Base-by-base conservation (phyloP, 1,139 yeast species). In the Magnusiomyces clavatus region DNA sequence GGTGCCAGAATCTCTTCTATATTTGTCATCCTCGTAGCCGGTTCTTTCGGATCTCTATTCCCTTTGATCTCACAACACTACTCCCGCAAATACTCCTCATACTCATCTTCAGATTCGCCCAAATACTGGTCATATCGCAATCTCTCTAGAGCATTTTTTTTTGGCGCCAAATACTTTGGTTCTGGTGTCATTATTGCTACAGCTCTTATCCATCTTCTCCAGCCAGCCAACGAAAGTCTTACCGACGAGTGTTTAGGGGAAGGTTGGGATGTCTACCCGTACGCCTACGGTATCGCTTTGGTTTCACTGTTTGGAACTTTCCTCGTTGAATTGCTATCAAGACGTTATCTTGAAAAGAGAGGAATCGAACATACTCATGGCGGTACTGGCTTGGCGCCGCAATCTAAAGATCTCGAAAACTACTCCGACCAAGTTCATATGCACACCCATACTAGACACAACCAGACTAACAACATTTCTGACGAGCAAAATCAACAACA, bases 181-280 rank as follows among this genome's bases (percentile, higher is more conserved):
- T 83, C 95, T 1, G 97, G 97, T 49, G 96, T 89, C 49, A 89
- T 89, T 63, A 75, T 88, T 10, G 92, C 96, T 1, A 89, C 96
- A 1, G 89, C 95, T 0, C 84, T 87, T 61, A 82, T 89, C 53
- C 97, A 89, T 69, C 72, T 89, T 56, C 72, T 89, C 60, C 82
- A 83, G 60, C 96, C 96, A 0, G 95, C 95, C 2, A 71, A 76
- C 58, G 83, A 80, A 39, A 70, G 74, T 2, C 70, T 82, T 52
- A 68, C 77, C 0, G 61, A 71, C 50, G 72, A 70, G 6, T 82
- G 87, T 67, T 73, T 83, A 39, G 80, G 82, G 35, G 78, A 76
- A 35, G 73, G 74, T 1, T 78, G 82, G 71, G 69, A 67, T 1
- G 74, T 69, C 14, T 81, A 80, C 60, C 85, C 88, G 8, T 77